These are phyloP conservation scores for Heritiera littoralis DNA, from an alignment of 345 rosid species.

Conservation along the genomic window DNA sequence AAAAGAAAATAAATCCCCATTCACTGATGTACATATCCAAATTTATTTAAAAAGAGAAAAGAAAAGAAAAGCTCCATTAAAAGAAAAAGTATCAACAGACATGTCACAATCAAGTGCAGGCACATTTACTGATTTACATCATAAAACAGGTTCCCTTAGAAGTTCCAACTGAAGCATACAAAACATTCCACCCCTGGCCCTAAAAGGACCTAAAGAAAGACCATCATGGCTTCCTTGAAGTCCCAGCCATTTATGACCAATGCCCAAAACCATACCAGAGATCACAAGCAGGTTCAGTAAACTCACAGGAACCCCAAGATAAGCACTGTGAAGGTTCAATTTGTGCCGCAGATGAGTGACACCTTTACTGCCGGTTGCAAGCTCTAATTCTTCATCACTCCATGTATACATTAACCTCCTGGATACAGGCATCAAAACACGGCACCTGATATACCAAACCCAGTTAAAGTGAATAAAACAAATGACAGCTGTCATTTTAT, in stretches of 20 bases:
- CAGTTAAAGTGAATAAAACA: slow-evolving; percentile 18
- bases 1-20: neutral
- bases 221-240: neutral
- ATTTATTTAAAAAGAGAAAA: neutral
- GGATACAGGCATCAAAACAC: slow-evolving; percentile 35
- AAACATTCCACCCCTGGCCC: neutral
- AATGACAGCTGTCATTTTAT: neutral
- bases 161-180: neutral
- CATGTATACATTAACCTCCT: slow-evolving; percentile 43
- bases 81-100: neutral
- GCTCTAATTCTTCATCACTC: slow-evolving; percentile 67
- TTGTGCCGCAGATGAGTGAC: slow-evolving; percentile 55
- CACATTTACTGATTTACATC: neutral
- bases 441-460: slow-evolving; percentile 24
- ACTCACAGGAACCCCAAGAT: slow-evolving; percentile 69
- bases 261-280: slow-evolving; percentile 12
- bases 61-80: neutral
- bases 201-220: neutral
- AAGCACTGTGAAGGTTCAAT: slow-evolving; percentile 75
- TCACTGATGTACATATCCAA: slow-evolving; percentile 8
- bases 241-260: neutral
- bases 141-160: neutral
- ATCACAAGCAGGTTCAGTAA: slow-evolving; percentile 18
- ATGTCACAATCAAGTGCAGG: neutral
- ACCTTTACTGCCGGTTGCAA: slow-evolving; percentile 67